Base-by-base conservation (phyloP, 2,329 filamentous ascomycete genomes). In the Fusarium avenaceum region DNA sequence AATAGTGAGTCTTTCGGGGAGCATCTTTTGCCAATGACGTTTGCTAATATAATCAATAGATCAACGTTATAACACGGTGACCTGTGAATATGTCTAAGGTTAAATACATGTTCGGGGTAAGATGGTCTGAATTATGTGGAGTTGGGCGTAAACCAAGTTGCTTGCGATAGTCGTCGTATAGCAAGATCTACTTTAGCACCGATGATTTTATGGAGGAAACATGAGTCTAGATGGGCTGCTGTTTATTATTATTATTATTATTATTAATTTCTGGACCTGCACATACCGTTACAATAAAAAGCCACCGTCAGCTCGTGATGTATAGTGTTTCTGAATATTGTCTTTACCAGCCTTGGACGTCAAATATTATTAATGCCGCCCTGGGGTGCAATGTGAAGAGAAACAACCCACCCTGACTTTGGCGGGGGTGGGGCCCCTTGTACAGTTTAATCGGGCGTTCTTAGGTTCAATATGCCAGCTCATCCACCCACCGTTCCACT, bases 81-180 rank as follows among this genome's bases (percentile, higher is more conserved):
- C 76, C 20, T 79, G 80, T 32, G 81, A 83, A 57, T 83, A 82
- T 56, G 80, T 81, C 50, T 82, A 65, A 57, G 26, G 5, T n/a
- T 28, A 22, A 20, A 22, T 40, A 11, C 6, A 32, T 48, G 8
- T 8, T 28, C 15, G 15, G 7, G 2, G 20, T 53, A 52, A 22
- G 15, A 19, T 20, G 26, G 17, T 28, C 9, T 22, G 38, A 13
- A 22, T 13, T 22, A 20, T 30, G 35, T 26, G 15, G 22, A 30
- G 30, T 26, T 38, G 8, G 15, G 24, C 28, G 17, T 17, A 19
- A 44, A 28, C 51, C 13, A 13, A 24, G 22, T 39, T 24, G 40
- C 20, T 15, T 28, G 22, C 9, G 20, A 42, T 35, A 9, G 6
- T 47, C 20, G 20, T 7, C 22, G 20, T 7, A 42, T 13, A 10